These are phyloP conservation scores for Venturia pyrina DNA, from an alignment of 2,329 filamentous ascomycete species.

Conservation along the genomic window DNA sequence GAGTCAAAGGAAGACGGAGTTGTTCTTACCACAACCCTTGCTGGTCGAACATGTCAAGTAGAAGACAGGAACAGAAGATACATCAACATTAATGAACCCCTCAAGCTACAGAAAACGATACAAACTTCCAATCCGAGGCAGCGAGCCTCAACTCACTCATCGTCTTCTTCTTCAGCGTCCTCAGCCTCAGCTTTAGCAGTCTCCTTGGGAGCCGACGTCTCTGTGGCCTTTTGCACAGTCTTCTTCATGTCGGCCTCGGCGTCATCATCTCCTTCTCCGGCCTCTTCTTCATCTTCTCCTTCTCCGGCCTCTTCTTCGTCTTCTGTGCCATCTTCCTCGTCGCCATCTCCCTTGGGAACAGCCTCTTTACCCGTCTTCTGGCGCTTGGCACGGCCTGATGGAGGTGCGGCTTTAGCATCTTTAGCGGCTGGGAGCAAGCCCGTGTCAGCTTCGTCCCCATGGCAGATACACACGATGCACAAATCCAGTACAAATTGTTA, in stretches of 20 bases:
- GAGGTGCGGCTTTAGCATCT: slow-evolving; percentile 17
- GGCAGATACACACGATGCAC: not conserved
- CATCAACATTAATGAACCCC: not conserved
- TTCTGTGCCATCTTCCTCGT: not conserved
- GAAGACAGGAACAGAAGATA: not conserved
- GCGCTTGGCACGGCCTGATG: slow-evolving; percentile 22
- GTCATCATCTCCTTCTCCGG: slow-evolving; percentile 21
- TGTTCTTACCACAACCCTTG: no score
- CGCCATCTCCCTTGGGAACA: slow-evolving; percentile 2
- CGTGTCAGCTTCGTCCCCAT: not conserved
- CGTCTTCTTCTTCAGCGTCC: slow-evolving; percentile 27
- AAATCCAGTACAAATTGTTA: not conserved
- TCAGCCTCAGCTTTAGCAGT: slow-evolving; percentile 19
- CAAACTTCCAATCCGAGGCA: not conserved
- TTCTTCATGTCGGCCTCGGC: slow-evolving; percentile 21
- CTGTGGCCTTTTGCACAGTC: slow-evolving; percentile 3
- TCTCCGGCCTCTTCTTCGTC: slow-evolving; percentile 17
- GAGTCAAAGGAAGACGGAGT: no score
- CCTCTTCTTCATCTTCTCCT: slow-evolving; percentile 11
- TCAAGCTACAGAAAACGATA: not conserved
- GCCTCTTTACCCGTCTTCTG: slow-evolving; percentile 22
- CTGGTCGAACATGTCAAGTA: no score
- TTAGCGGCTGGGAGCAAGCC: slow-evolving; percentile 5
- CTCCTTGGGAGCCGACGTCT: slow-evolving; percentile 11
- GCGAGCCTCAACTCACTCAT: slow-evolving; percentile 13